A percentile compares a stretch with the other conserved stretches of the same genome.
These are phyloP conservation scores for Haemoproteus tartakovskyi DNA, from an alignment of 169 alveolate genomes.

Conservation along the genomic window DNA sequence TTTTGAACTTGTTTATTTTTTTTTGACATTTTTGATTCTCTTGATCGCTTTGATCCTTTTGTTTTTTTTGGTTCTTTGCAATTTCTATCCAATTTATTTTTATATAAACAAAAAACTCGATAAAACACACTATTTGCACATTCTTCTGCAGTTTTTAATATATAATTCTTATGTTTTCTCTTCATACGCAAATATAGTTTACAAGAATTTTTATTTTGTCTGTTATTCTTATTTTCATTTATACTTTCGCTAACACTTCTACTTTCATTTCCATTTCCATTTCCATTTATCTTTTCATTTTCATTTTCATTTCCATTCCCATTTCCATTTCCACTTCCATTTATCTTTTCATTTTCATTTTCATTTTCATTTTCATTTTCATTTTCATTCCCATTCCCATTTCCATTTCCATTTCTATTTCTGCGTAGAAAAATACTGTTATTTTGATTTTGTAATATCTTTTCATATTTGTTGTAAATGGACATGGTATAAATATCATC, in stretches of 20 bases:
- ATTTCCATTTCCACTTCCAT: too few species aligned
- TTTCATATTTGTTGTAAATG: slow-evolving; percentile 15
- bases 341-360: slow-evolving; percentile 1
- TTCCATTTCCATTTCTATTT: too few species aligned
- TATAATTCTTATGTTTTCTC: slow-evolving; percentile 1
- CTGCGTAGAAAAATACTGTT: too few species aligned
- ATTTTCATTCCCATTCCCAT: too few species aligned
- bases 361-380: neutral
- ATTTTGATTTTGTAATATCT: neutral
- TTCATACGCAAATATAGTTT: neutral
- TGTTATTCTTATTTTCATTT: too few species aligned
- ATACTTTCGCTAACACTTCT: neutral
- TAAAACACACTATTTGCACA: slow-evolving; percentile 21
- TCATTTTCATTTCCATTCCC: too few species aligned
- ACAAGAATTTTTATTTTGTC: neutral
- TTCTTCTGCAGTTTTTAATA: slow-evolving; percentile 33
- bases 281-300: too few species aligned
- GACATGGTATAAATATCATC: slow-evolving; percentile 22
- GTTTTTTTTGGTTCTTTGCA: too few species aligned
- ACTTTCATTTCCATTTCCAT: too few species aligned
- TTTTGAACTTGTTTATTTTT: too few species aligned
- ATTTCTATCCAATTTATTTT: slow-evolving; percentile 24
- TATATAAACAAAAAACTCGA: slow-evolving; percentile 39
- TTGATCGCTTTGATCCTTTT: too few species aligned
- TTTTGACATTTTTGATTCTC: too few species aligned